These are phyloP conservation scores for Austroboletus niveus DNA, from an alignment of 1,284 basidiomycete species.

Conservation along the genomic window DNA sequence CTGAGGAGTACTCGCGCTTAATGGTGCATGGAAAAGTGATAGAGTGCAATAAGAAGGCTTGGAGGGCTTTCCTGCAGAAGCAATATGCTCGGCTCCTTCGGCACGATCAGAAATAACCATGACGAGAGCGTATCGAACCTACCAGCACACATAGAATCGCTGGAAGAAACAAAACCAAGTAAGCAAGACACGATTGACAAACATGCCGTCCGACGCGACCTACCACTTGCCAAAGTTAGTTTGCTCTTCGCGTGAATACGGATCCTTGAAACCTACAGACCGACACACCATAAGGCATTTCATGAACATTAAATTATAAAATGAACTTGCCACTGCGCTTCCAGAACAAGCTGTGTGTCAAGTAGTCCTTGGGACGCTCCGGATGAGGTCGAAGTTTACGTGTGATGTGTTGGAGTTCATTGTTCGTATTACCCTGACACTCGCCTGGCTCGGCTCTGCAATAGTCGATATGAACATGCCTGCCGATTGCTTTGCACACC, in stretches of 20 bases:
- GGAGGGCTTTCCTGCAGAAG: constrained; percentile 39
- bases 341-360: constrained; percentile 56
- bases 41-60: constrained; percentile 53
- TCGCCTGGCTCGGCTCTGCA: constrained; percentile 40
- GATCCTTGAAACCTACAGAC: constrained; percentile 39
- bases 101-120: background rate
- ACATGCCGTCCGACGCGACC: constrained; percentile 10
- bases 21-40: constrained; percentile 52
- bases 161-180: background rate
- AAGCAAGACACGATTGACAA: background rate
- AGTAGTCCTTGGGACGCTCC: constrained; percentile 48
- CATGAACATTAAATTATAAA: background rate
- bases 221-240: constrained; percentile 52
- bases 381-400: constrained; percentile 43
- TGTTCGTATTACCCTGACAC: constrained; percentile 34
- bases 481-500: constrained; percentile 36
- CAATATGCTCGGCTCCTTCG: constrained; percentile 39
- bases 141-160: constrained; percentile 50
- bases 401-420: constrained; percentile 45
- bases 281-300: background rate
- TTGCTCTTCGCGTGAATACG: constrained; percentile 54
- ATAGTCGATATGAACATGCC: constrained; percentile 54
- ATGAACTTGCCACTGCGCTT: constrained; percentile 47
- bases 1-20: constrained; percentile 26
- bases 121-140: background rate